Conservation (phyloP, 1,284 basidiomycete genomes). For the Rhodotorula sp. region DNA sequence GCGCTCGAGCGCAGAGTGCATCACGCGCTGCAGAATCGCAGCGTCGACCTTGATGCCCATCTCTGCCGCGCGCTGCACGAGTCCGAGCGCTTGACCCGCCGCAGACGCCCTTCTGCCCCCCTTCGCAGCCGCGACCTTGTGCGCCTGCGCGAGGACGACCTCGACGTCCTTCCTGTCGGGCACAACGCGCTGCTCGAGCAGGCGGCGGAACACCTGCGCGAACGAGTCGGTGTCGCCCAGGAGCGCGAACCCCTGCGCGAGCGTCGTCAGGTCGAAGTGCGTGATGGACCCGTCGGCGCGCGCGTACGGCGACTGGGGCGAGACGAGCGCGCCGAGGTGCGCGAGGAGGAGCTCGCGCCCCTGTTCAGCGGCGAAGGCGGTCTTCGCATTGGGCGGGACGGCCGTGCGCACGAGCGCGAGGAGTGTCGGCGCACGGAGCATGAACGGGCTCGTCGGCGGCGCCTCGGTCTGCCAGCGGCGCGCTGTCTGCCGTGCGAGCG, state of each 20-base stretch:
- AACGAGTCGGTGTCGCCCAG: slow-evolving; percentile 13
- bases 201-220: slow-evolving; percentile 19
- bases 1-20: background rate
- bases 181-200: slow-evolving; percentile 13
- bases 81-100: background rate
- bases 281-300: background rate
- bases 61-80: background rate
- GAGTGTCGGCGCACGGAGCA: slow-evolving; percentile 1
- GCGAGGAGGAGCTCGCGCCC: background rate
- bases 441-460: slow-evolving; percentile 5
- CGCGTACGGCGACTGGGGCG: slow-evolving; percentile 11
- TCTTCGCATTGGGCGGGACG: background rate
- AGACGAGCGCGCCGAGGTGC: slow-evolving; percentile 8
- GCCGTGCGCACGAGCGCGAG: slow-evolving; percentile 11
- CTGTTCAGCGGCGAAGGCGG: background rate
- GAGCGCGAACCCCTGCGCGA: slow-evolving; percentile 29
- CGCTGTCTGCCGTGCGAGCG: slow-evolving; percentile 1
- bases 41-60: background rate
- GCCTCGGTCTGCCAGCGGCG: background rate
- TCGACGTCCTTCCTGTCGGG: slow-evolving; percentile 32
- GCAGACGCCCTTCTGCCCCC: no score
- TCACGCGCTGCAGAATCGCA: background rate
- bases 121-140: background rate
- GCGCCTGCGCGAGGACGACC: slow-evolving; percentile 3
- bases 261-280: slow-evolving; percentile 36